Conservation (phyloP, 2,329 filamentous ascomycete species). For the Eurotiales sp. region DNA sequence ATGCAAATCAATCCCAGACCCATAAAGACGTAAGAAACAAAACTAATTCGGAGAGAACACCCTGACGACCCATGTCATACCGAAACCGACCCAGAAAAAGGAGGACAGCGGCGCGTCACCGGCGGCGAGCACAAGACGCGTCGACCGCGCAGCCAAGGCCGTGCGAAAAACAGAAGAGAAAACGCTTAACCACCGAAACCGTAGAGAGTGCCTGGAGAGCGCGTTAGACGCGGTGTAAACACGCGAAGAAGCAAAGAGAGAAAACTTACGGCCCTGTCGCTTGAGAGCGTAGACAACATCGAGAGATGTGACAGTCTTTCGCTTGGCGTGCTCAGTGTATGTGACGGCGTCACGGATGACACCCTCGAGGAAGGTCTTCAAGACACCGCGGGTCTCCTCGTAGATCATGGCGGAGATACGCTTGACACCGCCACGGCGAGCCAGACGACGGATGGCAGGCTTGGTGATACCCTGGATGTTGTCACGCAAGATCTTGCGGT, state of each 20-base stretch:
- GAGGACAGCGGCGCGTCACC: slow-evolving; percentile 30
- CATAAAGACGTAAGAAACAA: slow-evolving; percentile 36
- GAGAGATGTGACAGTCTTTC: slow-evolving; percentile 55
- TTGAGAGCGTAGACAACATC: slow-evolving; percentile 63
- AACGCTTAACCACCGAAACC: slow-evolving; percentile 77
- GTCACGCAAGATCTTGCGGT: slow-evolving; percentile 99
- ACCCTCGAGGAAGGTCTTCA: slow-evolving; percentile 79
- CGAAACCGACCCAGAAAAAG: slow-evolving; percentile 40
- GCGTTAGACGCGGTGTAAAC: slow-evolving; percentile 14
- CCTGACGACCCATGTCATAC: slow-evolving; percentile 45
- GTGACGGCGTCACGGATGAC: slow-evolving; percentile 78
- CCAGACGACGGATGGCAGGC: slow-evolving; percentile 97
- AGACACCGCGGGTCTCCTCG: slow-evolving; percentile 75
- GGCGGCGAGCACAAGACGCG: slow-evolving; percentile 17
- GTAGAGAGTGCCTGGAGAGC: slow-evolving; percentile 61
- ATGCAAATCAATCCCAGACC: slow-evolving; percentile 37
- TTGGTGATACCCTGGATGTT: slow-evolving; percentile 99
- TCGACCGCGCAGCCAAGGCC: slow-evolving; percentile 29
- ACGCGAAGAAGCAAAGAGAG: neutral
- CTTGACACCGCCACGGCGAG: slow-evolving; percentile 99
- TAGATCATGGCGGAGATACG: slow-evolving; percentile 98
- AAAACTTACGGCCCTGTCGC: slow-evolving; percentile 57
- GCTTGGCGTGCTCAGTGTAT: slow-evolving; percentile 80
- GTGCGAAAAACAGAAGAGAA: slow-evolving; percentile 27
- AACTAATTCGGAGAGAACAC: slow-evolving; percentile 38